Evolutionary conservation across 2,329 filamentous ascomycete genomes (phyloP), one percentile per base, ranked within the genome.

Genomic region (Venturia carpophila): DNA sequence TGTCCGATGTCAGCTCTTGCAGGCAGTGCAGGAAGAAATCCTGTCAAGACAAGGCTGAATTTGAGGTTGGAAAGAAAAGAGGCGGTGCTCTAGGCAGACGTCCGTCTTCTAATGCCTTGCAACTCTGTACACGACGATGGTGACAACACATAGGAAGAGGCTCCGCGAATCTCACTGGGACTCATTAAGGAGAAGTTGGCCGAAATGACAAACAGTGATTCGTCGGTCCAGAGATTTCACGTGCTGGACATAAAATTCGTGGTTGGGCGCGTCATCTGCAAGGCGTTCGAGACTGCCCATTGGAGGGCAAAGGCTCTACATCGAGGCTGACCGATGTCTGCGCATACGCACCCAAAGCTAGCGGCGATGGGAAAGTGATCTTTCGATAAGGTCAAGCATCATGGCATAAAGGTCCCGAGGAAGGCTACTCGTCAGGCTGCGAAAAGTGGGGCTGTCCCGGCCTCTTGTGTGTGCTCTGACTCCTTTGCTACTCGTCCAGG

Each of bases 231-330:
- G 30, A 34, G 30, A 34, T 34, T 34, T 34, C 30, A 34, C 30
- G 30, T 34, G 30, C 30, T 34, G 30, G 30, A 6, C 30, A 34
- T 34, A 6, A 34, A 34, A 34, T 34, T 56, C 52, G 52, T 58
- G 52, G 52, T n/a, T 58, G 30, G 52, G 30, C 6, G 17, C 52
- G 21, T n/a, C 9, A 58, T 58, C 27, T 58, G 52, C 52, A 58
- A 58, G 52, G 30, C 30, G 15, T 37, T 58, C 9, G 17, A 37
- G 19, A 5, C 27, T 37, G 24, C 30, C 52, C 30, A 58, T 15
- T 58, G 30, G 30, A 37, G 4, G 17, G 15, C 15, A 15, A 39
- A 27, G 49, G 24, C 49, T 55, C 24, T 21, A 55, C 49, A 55
- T 5, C 17, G 17, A 6, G 27, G 9, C 34, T n/a, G 7, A 9